These are phyloP conservation scores for Eucalyptus erythrocorys DNA, from an alignment of 345 rosid genomes.

Conservation along the genomic window DNA sequence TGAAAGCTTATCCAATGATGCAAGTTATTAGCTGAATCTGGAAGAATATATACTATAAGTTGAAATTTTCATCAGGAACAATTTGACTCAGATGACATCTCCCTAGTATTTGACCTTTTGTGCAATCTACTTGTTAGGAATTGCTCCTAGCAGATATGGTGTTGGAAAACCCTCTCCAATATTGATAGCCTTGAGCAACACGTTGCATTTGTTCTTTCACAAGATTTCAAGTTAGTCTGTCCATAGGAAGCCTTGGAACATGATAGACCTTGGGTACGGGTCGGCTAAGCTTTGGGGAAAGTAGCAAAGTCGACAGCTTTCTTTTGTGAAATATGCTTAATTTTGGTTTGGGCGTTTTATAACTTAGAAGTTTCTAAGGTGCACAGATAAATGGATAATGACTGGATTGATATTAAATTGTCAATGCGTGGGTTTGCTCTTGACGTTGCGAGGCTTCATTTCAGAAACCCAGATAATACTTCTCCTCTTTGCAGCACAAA, in stretches of 20 bases:
- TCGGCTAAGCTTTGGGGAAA: background rate
- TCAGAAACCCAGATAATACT: background rate
- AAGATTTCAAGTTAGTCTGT: background rate
- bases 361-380: background rate
- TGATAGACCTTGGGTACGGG: background rate
- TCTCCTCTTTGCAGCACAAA: conserved; percentile 41
- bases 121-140: background rate
- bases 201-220: background rate
- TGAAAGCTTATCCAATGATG: background rate
- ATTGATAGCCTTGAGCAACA: background rate
- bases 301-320: background rate
- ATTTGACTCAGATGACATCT: background rate
- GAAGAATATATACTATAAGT: background rate
- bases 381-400: background rate
- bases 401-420: background rate
- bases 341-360: background rate
- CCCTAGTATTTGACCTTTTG: background rate
- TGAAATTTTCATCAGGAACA: background rate
- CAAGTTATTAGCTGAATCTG: background rate
- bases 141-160: background rate
- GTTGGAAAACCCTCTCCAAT: background rate
- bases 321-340: background rate
- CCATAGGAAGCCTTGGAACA: background rate
- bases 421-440: background rate
- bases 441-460: background rate